Base-by-base conservation (phyloP, 768 basidiomycete species). In the Macrolepiota fuliginosa region DNA sequence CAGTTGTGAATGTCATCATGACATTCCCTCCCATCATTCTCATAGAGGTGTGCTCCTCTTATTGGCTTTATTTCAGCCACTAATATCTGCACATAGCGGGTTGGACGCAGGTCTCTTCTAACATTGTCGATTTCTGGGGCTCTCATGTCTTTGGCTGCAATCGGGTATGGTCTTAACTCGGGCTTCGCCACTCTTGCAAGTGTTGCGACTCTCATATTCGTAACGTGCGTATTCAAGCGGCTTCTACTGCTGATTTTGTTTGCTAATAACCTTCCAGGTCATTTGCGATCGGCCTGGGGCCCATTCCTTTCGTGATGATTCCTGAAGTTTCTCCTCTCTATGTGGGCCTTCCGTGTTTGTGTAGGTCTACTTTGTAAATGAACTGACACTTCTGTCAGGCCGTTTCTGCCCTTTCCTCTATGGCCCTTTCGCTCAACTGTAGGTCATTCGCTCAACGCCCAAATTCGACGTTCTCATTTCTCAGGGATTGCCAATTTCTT, bases 241-340 rank as follows among this genome's bases (percentile, higher is more conserved):
- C 24, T 36, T 4, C 29, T 62, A 51, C 54, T 24, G 40, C 42
- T 11, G 32, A 25, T 54, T 61, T 1, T 46, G 55, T n/a, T 57
- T 32, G 29, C 12, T 54, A 40, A 17, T 12, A 47, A 5, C 40
- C 61, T 5, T 51, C 10, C 61, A 92, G 91, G 74, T 90, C 92
- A 0, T 98, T 96, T 73, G 92, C 95, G 1, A 74, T 90, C 36
- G 96, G 96, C 1, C 80, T 98, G 17, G 96, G 96, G 0, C 95
- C 96, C 1, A 77, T 98, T 36, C 96, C 96, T 0, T 98, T 95
- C 69, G 86, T 98, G 40, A 88, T 98, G 72, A 87, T 96, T 35
- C 87, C 94, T 15, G 95, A 98, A 69, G 86, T 97, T 22, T 89
- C 94, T 2, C 94, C 94, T 1, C 73, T 82, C 54, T 82, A 90